A percentile compares a stretch with the other conserved stretches of the same genome.
Conservation (phyloP, 805 yeast genomes). For the Monosporozyma servazzii region DNA sequence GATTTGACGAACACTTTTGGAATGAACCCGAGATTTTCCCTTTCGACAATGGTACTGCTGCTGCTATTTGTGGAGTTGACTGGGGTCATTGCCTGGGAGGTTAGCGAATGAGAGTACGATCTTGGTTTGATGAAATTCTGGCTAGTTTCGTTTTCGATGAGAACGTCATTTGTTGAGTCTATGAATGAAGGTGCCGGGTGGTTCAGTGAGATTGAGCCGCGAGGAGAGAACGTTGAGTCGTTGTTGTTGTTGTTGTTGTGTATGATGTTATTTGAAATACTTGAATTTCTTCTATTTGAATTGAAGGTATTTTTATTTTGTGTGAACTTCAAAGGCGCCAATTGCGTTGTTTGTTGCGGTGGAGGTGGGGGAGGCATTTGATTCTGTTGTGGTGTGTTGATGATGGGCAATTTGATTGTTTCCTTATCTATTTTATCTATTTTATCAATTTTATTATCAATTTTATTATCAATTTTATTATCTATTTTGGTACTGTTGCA, state of each 20-base stretch:
- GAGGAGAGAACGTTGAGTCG: background rate
- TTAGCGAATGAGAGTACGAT: slow-evolving; percentile 22
- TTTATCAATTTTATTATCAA: no score
- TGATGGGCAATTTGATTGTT: background rate
- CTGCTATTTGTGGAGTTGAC: background rate
- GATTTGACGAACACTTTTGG: slow-evolving; percentile 30
- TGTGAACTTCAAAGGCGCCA: background rate
- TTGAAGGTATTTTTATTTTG: background rate
- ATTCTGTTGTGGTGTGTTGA: background rate
- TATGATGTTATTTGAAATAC: background rate
- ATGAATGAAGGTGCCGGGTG: background rate
- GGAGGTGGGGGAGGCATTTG: background rate
- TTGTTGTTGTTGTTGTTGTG: background rate
- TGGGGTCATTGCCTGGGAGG: slow-evolving; percentile 4
- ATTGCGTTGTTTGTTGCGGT: background rate
- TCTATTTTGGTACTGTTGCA: background rate
- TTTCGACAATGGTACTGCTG: slow-evolving; percentile 10
- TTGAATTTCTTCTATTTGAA: slow-evolving; percentile 2
- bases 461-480: no score
- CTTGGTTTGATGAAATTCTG: slow-evolving; percentile 20
- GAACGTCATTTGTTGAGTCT: background rate
- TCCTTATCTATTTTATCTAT: no score
- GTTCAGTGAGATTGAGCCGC: background rate
- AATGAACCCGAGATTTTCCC: slow-evolving; percentile 27
- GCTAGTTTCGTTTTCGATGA: background rate